Evolutionary conservation across 1,284 basidiomycete genomes (phyloP).

Genomic region (Ceratobasidium sp.): DNA sequence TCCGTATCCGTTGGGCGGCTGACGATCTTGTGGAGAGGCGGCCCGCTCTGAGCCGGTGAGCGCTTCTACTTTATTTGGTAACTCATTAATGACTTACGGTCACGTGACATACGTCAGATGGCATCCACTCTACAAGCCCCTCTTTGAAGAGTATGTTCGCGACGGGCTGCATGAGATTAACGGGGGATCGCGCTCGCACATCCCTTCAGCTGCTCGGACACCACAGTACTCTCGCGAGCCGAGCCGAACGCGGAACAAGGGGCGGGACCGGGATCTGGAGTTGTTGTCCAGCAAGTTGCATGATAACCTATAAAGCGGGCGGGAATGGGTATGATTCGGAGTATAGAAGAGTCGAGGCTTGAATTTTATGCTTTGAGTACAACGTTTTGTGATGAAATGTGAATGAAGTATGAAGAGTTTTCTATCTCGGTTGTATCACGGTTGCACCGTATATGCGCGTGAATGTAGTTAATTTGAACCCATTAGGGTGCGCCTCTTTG

Average conservation of each 20-base stretch:
- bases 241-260: conserved; percentile 24
- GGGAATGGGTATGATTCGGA: no score
- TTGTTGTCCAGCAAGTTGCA: conserved; percentile 16
- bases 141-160: conserved; percentile 81
- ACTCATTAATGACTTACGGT: conserved; percentile 56
- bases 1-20: conserved; percentile 89
- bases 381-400: no score
- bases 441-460: no score
- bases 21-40: conserved; percentile 84
- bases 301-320: conserved; percentile 33
- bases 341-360: no score
- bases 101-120: conserved; percentile 53
- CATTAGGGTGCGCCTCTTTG: no score
- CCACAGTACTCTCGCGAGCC: conserved; percentile 42
- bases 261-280: conserved; percentile 25
- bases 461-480: no score
- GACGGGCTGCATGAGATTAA: conserved; percentile 64
- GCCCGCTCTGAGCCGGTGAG: conserved; percentile 80
- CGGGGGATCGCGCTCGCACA: conserved; percentile 37
- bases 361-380: no score
- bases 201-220: conserved; percentile 31
- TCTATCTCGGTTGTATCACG: no score
- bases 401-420: no score
- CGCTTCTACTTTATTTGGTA: no score
- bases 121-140: conserved; percentile 61